Evolutionary conservation across 352 stramenopile genomes (phyloP).

Genomic region (Phytophthora multivora): DNA sequence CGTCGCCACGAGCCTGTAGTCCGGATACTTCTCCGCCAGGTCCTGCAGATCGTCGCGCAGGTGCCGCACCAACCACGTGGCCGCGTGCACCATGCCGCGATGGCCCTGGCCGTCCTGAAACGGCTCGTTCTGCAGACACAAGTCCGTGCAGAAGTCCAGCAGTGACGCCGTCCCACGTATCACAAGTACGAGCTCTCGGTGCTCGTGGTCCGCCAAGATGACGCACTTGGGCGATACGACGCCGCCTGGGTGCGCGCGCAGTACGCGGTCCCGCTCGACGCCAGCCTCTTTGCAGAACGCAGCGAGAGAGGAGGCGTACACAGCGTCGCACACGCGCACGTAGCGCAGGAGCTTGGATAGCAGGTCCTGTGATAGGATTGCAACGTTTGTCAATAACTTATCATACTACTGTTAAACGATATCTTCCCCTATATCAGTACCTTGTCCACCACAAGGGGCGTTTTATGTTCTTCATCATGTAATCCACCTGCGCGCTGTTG

Average conservation of each 20-base stretch:
- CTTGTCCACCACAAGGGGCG: slow-evolving; percentile 27
- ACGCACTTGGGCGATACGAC: slow-evolving; percentile 83
- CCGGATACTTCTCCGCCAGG: slow-evolving; percentile 45
- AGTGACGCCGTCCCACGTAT: slow-evolving; percentile 76
- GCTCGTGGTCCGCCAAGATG: slow-evolving; percentile 61
- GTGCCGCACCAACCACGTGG: slow-evolving; percentile 69
- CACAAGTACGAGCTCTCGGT: slow-evolving; percentile 60
- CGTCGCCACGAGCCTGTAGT: slow-evolving; percentile 64
- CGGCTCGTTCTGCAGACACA: slow-evolving; percentile 79
- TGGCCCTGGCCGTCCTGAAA: slow-evolving; percentile 74
- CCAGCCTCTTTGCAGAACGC: slow-evolving; percentile 62
- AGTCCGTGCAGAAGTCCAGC: slow-evolving; percentile 82
- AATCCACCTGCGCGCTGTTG: slow-evolving; percentile 33
- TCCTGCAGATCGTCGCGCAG: slow-evolving; percentile 52
- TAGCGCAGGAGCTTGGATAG: slow-evolving; percentile 47
- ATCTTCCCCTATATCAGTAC: slow-evolving; percentile 6
- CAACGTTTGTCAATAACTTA: slow-evolving; percentile 6
- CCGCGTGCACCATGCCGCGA: slow-evolving; percentile 81
- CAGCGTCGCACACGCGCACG: slow-evolving; percentile 67
- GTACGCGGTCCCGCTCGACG: slow-evolving; percentile 42
- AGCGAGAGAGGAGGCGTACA: slow-evolving; percentile 63
- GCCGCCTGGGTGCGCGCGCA: slow-evolving; percentile 61
- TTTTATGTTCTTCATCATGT: slow-evolving; percentile 35
- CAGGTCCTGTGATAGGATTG: slow-evolving; percentile 15
- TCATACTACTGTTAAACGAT: not conserved